Conservation (phyloP, 345 rosid genomes). For the Odontarrhena argentea region DNA sequence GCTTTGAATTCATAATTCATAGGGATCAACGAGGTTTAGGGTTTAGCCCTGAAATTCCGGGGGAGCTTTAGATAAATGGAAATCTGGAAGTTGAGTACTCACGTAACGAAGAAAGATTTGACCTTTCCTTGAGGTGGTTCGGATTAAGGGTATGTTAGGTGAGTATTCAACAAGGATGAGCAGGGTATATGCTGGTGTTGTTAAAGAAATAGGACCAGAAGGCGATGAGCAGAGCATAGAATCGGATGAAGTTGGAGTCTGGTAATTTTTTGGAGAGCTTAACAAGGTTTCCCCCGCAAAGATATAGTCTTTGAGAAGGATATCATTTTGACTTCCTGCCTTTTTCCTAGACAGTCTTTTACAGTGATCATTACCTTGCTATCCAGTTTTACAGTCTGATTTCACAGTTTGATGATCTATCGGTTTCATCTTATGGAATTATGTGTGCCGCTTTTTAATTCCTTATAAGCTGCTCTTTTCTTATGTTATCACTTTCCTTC, state of each 20-base stretch:
- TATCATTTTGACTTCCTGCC: constrained; percentile 5
- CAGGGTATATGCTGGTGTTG: too few species aligned
- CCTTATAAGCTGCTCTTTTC: not conserved
- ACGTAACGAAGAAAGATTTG: constrained; percentile 7
- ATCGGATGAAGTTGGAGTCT: constrained; percentile 3
- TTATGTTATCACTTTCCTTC: constrained; percentile 4
- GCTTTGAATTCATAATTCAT: not conserved
- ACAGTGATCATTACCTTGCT: constrained; percentile 1
- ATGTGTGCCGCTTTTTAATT: not conserved
- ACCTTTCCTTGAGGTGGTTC: constrained; percentile 11
- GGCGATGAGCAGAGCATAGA: constrained; percentile 7
- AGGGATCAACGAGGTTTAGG: not conserved
- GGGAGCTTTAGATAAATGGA: not conserved
- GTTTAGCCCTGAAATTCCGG: constrained; percentile 2
- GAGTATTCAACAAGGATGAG: not conserved
- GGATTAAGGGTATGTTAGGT: not conserved
- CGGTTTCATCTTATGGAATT: not conserved
- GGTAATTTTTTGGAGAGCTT: constrained; percentile 14
- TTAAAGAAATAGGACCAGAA: not conserved
- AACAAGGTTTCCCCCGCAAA: not conserved
- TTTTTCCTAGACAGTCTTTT: too few species aligned
- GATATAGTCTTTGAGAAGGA: not conserved
- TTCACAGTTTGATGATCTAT: constrained; percentile 1
- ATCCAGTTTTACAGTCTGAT: not conserved
- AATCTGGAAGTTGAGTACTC: constrained; percentile 1